A percentile compares a stretch with the other conserved stretches of the same genome.
These are phyloP conservation scores for Rosa lucieae DNA, from an alignment of 306 rosid species.

Conservation along the genomic window DNA sequence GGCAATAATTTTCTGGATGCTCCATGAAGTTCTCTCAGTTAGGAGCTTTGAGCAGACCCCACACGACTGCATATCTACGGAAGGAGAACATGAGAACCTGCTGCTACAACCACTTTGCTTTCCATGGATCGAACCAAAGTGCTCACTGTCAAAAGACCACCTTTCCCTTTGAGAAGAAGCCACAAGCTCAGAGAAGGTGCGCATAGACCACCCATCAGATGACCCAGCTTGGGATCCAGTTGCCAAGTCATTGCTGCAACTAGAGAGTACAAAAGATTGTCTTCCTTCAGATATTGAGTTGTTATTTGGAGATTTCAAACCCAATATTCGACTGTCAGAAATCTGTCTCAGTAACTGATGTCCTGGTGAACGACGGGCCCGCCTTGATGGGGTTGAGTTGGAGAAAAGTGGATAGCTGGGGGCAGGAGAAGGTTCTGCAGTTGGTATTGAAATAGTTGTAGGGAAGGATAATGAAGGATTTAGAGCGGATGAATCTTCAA, in stretches of 20 bases:
- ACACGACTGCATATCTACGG: slow-evolving; percentile 67
- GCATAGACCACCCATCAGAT: slow-evolving; percentile 96
- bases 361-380: slow-evolving; percentile 72
- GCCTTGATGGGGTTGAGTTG: slow-evolving; percentile 65
- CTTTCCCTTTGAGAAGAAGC: slow-evolving; percentile 85
- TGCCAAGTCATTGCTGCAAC: slow-evolving; percentile 75
- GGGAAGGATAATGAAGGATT: slow-evolving; percentile 60
- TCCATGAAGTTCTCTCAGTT: slow-evolving; percentile 70
- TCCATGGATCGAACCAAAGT: slow-evolving; percentile 55
- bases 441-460: slow-evolving; percentile 52
- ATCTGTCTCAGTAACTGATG: slow-evolving; percentile 70
- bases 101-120: slow-evolving; percentile 76
- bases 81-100: slow-evolving; percentile 75
- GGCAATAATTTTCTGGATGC: slow-evolving; percentile 59
- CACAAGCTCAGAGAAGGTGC: slow-evolving; percentile 90
- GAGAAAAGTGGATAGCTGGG: slow-evolving; percentile 43
- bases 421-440: slow-evolving; percentile 47
- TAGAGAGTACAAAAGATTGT: slow-evolving; percentile 67
- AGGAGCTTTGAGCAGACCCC: slow-evolving; percentile 69
- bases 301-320: slow-evolving; percentile 70
- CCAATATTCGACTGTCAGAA: slow-evolving; percentile 71
- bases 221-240: slow-evolving; percentile 76
- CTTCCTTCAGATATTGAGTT: slow-evolving; percentile 83
- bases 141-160: slow-evolving; percentile 91
- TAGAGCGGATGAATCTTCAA: slow-evolving; percentile 42